Evolutionary conservation across 768 basidiomycete species (phyloP), one percentile per base, ranked within the genome.

Genomic region (Trametes sanguinea): DNA sequence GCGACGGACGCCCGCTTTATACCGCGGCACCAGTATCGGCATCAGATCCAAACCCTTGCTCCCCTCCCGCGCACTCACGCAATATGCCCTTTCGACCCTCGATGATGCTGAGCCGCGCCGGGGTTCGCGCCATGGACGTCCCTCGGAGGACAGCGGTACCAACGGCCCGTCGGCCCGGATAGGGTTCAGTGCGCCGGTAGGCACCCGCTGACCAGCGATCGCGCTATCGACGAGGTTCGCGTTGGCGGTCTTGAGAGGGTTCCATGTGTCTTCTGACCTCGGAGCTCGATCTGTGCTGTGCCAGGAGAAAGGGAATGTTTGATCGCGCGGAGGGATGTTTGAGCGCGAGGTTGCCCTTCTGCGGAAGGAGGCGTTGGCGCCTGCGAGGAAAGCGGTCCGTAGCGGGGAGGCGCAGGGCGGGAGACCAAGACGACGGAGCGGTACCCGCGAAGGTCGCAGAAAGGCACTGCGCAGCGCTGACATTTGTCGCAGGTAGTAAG

Each of bases 81-180:
- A 30, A 30, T 13, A 30, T 22, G n/a, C 27, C 47, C 29, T 30
- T 29, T 11, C 8, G 42, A 43, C 10, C 39, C 39, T 39, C 39
- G 39, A 7, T 39, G 39, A 43, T 43, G 42, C 35, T 37, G 35
- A 37, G 11, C 35, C 35, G 35, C 35, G 35, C 35, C 35, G 35
- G 35, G 35, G 11, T 22, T 22, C 22, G 22, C 22, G 22, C 22
- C 22, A 22, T 22, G 11, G 35, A 37, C 35, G 35, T 11, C 35
- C 35, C 35, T 11, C 11, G 1, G 35, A 37, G 6, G 6, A 6
- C 35, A 37, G 6, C 35, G 42, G 42, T 14, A 16, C 8, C 7
- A 16, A 8, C 62, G 62, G 62, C 11, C 62, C 62, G 62, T 33
- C 51, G 62, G 61, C 37, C 61, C 61, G 61, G 40, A 52, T 32